Conservation (phyloP, 2,329 filamentous ascomycete genomes). For the Penicillium janthinellum region DNA sequence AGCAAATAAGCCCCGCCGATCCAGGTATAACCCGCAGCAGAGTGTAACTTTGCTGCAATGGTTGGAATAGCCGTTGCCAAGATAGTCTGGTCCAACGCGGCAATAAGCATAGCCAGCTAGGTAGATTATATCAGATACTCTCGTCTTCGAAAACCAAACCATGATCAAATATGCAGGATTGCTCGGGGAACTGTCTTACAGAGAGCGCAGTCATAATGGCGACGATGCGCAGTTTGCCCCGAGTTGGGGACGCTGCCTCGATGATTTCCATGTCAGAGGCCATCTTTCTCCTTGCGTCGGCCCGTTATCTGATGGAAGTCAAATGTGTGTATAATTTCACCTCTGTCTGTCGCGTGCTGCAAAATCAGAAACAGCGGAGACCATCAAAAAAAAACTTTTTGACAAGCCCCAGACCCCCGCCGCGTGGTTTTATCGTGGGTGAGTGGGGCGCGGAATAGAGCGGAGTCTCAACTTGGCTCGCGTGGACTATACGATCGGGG, state of each 20-base stretch:
- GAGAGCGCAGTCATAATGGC: slow-evolving; percentile 33
- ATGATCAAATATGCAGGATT: neutral
- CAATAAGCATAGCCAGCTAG: slow-evolving; percentile 36
- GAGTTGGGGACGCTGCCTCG: slow-evolving; percentile 13
- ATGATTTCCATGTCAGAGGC: slow-evolving; percentile 19
- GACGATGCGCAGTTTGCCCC: slow-evolving; percentile 26
- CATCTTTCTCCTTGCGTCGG: slow-evolving; percentile 4
- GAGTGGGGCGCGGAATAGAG: neutral
- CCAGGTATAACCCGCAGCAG: slow-evolving; percentile 73
- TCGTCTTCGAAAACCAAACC: neutral
- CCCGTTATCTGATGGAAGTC: neutral
- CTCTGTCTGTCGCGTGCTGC: neutral
- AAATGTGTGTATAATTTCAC: neutral
- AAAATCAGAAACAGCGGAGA: neutral
- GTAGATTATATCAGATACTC: neutral
- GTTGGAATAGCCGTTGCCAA: slow-evolving; percentile 64
- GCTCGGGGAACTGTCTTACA: slow-evolving; percentile 19
- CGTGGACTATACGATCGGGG: neutral
- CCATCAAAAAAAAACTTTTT: slow-evolving; percentile 7
- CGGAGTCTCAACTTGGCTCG: neutral
- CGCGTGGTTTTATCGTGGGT: slow-evolving; percentile 2
- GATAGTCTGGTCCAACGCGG: slow-evolving; percentile 54
- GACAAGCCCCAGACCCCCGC: slow-evolving; percentile 4
- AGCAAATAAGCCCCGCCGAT: slow-evolving; percentile 74
- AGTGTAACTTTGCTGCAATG: slow-evolving; percentile 63